A percentile compares a stretch with the other conserved stretches of the same genome.
Evolutionary conservation across 1,139 yeast genomes (phyloP).

Genomic region (Nakaseomyces sp.): DNA sequence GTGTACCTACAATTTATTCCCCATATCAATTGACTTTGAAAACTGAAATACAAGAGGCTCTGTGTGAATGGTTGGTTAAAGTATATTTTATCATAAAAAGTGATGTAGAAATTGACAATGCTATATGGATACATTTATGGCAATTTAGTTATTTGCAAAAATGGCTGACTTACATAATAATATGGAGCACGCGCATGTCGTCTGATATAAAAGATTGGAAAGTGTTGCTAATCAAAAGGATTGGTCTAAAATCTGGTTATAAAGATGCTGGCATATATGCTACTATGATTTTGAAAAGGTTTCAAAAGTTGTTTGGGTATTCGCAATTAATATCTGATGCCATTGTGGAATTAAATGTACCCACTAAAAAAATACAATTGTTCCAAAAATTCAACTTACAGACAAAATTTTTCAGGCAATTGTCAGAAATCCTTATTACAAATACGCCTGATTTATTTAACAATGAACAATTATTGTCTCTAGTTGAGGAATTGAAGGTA

Average conservation of each 20-base stretch:
- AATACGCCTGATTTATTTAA: slow-evolving; percentile 12
- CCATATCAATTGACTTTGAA: slow-evolving; percentile 16
- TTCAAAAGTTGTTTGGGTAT: slow-evolving; percentile 12
- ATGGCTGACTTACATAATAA: slow-evolving; percentile 37
- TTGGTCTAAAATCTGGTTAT: slow-evolving; percentile 21
- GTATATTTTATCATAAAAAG: slow-evolving; percentile 26
- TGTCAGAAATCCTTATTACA: slow-evolving; percentile 7
- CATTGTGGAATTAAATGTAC: slow-evolving; percentile 15
- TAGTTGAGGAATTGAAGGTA: slow-evolving; percentile 6
- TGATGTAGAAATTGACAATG: slow-evolving; percentile 22
- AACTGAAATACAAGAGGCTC: slow-evolving; percentile 25
- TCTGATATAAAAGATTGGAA: slow-evolving; percentile 33
- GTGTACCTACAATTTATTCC: slow-evolving; percentile 21
- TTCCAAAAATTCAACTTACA: slow-evolving; percentile 17
- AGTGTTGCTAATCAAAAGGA: slow-evolving; percentile 13
- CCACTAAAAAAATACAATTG: slow-evolving; percentile 12
- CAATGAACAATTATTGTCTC: slow-evolving; percentile 13
- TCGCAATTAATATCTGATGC: slow-evolving; percentile 12
- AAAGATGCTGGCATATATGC: slow-evolving; percentile 17
- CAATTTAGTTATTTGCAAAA: slow-evolving; percentile 39
- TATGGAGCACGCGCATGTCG: slow-evolving; percentile 32
- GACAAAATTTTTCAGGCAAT: slow-evolving; percentile 8
- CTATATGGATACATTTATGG: slow-evolving; percentile 37
- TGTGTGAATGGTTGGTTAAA: slow-evolving; percentile 37
- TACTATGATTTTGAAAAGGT: slow-evolving; percentile 18